These are phyloP conservation scores for Limtongozyma cylindracea DNA, from an alignment of 805 yeast species.

Conservation along the genomic window DNA sequence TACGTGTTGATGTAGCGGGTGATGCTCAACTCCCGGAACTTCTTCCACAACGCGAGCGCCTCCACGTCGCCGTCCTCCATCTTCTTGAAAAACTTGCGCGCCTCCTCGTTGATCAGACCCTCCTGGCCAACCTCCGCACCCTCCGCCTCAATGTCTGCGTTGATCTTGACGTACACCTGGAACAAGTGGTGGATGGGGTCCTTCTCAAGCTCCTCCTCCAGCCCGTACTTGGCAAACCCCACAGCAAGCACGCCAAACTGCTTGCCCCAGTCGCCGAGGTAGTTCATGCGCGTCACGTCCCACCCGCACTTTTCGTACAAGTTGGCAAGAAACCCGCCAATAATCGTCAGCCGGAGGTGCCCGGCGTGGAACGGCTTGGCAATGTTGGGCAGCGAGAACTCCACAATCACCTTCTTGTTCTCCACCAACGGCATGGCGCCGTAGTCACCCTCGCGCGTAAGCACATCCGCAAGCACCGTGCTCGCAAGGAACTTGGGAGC, in stretches of 20 bases:
- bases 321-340: slow-evolving; percentile 86
- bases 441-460: slow-evolving; percentile 31
- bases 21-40: slow-evolving; percentile 67
- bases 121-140: slow-evolving; percentile 10
- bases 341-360: slow-evolving; percentile 89
- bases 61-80: slow-evolving; percentile 29
- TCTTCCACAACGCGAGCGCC: not conserved
- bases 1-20: slow-evolving; percentile 69
- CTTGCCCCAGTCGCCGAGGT: slow-evolving; percentile 98
- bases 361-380: slow-evolving; percentile 99
- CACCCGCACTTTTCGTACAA: slow-evolving; percentile 79
- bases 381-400: slow-evolving; percentile 92
- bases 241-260: slow-evolving; percentile 93
- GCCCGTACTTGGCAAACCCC: slow-evolving; percentile 73
- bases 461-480: slow-evolving; percentile 43
- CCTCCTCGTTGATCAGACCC: slow-evolving; percentile 42
- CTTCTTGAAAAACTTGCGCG: slow-evolving; percentile 63
- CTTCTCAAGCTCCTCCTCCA: slow-evolving; percentile 34
- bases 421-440: slow-evolving; percentile 58
- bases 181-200: slow-evolving; percentile 92
- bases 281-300: slow-evolving; percentile 81
- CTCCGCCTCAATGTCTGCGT: slow-evolving; percentile 47
- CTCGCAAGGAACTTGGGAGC: slow-evolving; percentile 38
- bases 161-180: slow-evolving; percentile 76
- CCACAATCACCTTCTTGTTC: slow-evolving; percentile 46